A percentile compares a stretch with the other conserved stretches of the same genome.
These are phyloP conservation scores for Calonectria pauciramosa DNA, from an alignment of 2,329 filamentous ascomycete species.

Conservation along the genomic window DNA sequence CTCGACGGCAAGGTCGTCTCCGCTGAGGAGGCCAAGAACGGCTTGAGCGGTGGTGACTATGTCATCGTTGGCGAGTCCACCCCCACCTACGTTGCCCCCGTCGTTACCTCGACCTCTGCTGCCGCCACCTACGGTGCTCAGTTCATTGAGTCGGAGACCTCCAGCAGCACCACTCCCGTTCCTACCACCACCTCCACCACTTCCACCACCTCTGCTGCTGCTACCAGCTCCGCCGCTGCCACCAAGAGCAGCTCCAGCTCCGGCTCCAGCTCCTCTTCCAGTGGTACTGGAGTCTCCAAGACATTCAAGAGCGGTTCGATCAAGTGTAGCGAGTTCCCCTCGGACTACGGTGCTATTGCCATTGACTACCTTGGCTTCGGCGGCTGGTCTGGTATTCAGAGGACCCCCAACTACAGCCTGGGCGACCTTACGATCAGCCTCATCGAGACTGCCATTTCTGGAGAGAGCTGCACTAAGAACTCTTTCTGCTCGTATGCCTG, in stretches of 20 bases:
- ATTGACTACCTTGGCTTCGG: conserved; percentile 77
- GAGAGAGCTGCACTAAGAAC: conserved; percentile 71
- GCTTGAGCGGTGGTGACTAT: conserved; percentile 80
- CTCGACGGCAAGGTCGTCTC: conserved; percentile 75
- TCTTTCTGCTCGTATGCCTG: conserved; percentile 94
- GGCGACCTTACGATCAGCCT: conserved; percentile 67
- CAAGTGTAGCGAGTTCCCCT: conserved; percentile 81
- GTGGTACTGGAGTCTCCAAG: conserved; percentile 68
- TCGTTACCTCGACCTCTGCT: conserved; percentile 51
- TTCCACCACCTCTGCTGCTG: conserved; percentile 38
- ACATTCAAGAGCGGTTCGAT: conserved; percentile 84
- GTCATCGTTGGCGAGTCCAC: conserved; percentile 72
- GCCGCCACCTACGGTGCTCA: conserved; percentile 57
- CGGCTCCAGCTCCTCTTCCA: conserved; percentile 34
- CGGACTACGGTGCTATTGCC: conserved; percentile 82
- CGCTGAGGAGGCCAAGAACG: conserved; percentile 75
- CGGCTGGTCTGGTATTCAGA: conserved; percentile 87
- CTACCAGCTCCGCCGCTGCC: conserved; percentile 37
- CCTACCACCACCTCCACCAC: conserved; percentile 38
- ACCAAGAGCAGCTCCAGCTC: conserved; percentile 40
- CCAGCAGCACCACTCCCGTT: conserved; percentile 50
- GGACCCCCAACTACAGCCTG: conserved; percentile 64
- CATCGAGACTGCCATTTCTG: conserved; percentile 74
- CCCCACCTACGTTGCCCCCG: conserved; percentile 65
- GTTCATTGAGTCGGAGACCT: conserved; percentile 65